Evolutionary conservation across 2,329 filamentous ascomycete species (phyloP), one percentile per base, ranked within the genome.

Genomic region (Alternaria gansuensis): DNA sequence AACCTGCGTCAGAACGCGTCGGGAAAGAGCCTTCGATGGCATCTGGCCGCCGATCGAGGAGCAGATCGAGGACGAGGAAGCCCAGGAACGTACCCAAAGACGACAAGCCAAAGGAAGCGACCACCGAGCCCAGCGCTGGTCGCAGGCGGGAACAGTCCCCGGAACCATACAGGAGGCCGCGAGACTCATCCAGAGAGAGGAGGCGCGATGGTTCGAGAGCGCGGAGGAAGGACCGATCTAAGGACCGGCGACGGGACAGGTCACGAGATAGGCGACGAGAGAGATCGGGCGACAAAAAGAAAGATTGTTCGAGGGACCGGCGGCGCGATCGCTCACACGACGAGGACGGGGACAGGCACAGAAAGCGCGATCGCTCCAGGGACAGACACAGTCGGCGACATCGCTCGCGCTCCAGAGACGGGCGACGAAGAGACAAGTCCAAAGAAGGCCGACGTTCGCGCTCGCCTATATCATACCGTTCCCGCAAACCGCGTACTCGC

Each of bases 121-220:
- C 62, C 14, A 57, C 46, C 51, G 60, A 67, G 43, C 51, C 64
- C 55, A 49, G 23, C 28, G 36, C 60, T 31, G 48, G 31, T 29
- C 54, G 56, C 54, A 54, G 58, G 23, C 61, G 69, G 44, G 59
- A 65, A 21, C 43, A 51, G 5, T 75, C 74, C 11, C 71, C 68
- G 33, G 68, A 72, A 51, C 73, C 74, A 29, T 73, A 74, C 58
- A 66, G 61, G 44, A 71, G 65, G 54, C 65, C 66, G 33, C 66
- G 60, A 33, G 66, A 59, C 8, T 48, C 53, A 3, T 67, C 67
- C 9, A 55, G 57, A 26, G 66, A 69, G 17, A 60, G 52, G 49
- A 62, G 43, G 52, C 60, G 60, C 31, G 60, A 61, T 29, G 51
- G 31, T 36, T 49, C 62, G 26, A 60, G 56, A 45, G 60, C 69